Evolutionary conservation across 345 rosid species (phyloP).

Genomic region (Eucalyptus curtisii): DNA sequence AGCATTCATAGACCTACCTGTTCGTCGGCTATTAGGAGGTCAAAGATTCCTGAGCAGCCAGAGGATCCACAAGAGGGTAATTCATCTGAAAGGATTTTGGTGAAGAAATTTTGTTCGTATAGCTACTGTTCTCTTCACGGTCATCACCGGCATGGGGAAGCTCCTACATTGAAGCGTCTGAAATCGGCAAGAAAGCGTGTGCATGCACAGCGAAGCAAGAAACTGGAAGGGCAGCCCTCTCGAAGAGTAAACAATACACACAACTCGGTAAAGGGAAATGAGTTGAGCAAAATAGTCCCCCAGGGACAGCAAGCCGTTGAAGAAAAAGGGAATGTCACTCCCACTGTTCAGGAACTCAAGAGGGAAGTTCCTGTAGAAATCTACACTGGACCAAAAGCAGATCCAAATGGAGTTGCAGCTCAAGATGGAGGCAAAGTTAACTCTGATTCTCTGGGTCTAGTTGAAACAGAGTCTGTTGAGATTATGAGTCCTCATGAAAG

Average conservation of each 20-base stretch:
- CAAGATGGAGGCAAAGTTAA: background rate
- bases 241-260: constrained; percentile 10
- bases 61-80: constrained; percentile 14
- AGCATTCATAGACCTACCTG: constrained; percentile 51
- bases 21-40: constrained; percentile 68
- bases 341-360: background rate
- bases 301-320: background rate
- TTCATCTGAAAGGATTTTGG: constrained; percentile 14
- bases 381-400: background rate
- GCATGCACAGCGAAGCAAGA: constrained; percentile 36
- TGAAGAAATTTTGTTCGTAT: constrained; percentile 41
- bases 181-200: constrained; percentile 50
- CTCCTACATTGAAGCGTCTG: constrained; percentile 48
- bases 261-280: constrained; percentile 14
- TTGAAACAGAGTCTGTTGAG: background rate
- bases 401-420: background rate
- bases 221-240: constrained; percentile 15
- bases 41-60: constrained; percentile 29
- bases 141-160: constrained; percentile 26
- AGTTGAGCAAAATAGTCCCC: background rate
- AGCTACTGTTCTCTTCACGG: constrained; percentile 91
- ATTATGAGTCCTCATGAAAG: background rate
- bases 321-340: background rate
- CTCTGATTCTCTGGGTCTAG: background rate
- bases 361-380: background rate